Percentiles rank a stretch among this genome's conserved stretches.
phyloP scores from a whole-genome alignment of 306 rosid genomes.

The Pterocarpus santalinus region DNA sequence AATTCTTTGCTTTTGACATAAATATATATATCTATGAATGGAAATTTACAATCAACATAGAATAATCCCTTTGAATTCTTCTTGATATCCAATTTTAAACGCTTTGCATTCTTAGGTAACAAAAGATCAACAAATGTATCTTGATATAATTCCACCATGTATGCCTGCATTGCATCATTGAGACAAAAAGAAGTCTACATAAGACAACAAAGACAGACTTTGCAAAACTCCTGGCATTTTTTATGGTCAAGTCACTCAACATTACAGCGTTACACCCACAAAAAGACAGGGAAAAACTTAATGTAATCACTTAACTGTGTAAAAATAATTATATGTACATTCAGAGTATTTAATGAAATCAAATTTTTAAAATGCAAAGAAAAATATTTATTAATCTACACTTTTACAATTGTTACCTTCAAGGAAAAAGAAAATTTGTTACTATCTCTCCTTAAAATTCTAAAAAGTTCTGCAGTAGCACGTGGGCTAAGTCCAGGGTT shows the following conservation, averaged over 20 bases:
- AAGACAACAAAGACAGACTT: slow-evolving; percentile 20
- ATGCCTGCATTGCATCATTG: slow-evolving; percentile 77
- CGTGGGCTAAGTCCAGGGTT: slow-evolving; percentile 89
- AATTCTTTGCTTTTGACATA: not conserved
- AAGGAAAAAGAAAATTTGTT: slow-evolving; percentile 84
- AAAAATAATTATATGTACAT: not conserved
- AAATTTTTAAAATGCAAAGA: slow-evolving; percentile 9
- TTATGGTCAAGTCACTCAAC: slow-evolving; percentile 20
- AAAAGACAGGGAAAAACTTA: not conserved
- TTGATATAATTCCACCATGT: slow-evolving; percentile 93
- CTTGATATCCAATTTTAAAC: slow-evolving; percentile 80
- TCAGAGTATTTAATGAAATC: not conserved
- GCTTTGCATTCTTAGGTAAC: slow-evolving; percentile 77
- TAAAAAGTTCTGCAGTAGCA: slow-evolving; percentile 79
- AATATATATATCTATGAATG: not conserved
- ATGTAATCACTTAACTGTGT: not conserved
- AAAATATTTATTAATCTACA: not conserved
- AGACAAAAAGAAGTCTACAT: slow-evolving; percentile 10
- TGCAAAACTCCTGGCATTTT: not conserved
- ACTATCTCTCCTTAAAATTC: slow-evolving; percentile 69
- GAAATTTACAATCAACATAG: slow-evolving; percentile 19
- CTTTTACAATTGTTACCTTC: slow-evolving; percentile 62
- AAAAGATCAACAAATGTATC: slow-evolving; percentile 94
- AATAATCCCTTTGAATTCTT: slow-evolving; percentile 82
- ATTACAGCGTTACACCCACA: not conserved